Conservation (phyloP, 225 moss, liverwort and hornwort species). For the Polytrichum commune region DNA sequence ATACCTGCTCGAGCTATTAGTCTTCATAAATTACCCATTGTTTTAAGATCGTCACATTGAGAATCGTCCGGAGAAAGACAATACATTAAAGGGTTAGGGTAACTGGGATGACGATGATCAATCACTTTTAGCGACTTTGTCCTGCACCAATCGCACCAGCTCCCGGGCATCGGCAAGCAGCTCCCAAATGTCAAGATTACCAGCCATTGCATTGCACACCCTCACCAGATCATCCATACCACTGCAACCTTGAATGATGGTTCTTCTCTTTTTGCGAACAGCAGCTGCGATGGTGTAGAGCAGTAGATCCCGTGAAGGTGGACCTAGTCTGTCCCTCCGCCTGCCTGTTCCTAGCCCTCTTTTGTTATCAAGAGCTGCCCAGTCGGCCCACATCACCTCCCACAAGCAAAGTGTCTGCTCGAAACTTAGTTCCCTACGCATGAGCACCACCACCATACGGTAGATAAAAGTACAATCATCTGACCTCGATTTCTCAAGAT, state of each 20-base stretch:
- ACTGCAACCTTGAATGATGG: constrained; percentile 63
- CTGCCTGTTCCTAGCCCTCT: constrained; percentile 9
- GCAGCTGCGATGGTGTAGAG: constrained; percentile 84
- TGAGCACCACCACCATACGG: constrained; percentile 97
- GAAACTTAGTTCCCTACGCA: constrained; percentile 89
- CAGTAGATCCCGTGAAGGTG: constrained; percentile 81
- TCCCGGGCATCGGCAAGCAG: constrained; percentile 77
- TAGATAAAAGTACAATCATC: constrained; percentile 94
- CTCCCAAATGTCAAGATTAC: constrained; percentile 91
- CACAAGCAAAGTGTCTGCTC: constrained; percentile 94
- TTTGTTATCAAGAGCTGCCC: constrained; percentile 72
- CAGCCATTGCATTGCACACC: constrained; percentile 92
- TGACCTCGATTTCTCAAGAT: constrained; percentile 61
- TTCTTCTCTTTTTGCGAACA: constrained; percentile 69
- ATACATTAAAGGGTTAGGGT: background rate
- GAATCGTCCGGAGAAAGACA: background rate
- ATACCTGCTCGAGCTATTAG: background rate
- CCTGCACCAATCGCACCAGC: constrained; percentile 47
- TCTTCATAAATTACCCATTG: background rate
- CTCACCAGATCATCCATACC: constrained; percentile 92
- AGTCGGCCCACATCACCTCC: constrained; percentile 99
- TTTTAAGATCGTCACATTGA: background rate
- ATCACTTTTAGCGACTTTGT: constrained; percentile 24
- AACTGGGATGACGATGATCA: background rate
- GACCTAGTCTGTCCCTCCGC: constrained; percentile 50